phyloP scores from a whole-genome alignment of 1,139 yeast genomes.

The Yamadazyma atlantica region DNA sequence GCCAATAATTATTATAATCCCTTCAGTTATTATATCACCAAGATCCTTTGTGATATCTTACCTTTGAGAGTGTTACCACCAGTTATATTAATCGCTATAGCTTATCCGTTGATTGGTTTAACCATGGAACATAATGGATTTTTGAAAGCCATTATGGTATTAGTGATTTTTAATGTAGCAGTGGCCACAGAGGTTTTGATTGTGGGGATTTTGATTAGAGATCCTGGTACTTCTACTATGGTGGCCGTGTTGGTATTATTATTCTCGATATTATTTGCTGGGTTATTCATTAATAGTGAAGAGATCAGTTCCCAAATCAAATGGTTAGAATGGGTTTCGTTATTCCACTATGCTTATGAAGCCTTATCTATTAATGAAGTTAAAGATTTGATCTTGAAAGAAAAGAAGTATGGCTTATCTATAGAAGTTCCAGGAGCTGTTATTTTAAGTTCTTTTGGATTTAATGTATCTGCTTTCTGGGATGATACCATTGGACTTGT shows the following conservation, averaged over 20 bases:
- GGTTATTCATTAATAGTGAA: constrained; percentile 82
- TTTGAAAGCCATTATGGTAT: constrained; percentile 62
- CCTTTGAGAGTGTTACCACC: constrained; percentile 94
- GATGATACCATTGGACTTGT: constrained; percentile 59
- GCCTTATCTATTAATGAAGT: constrained; percentile 91
- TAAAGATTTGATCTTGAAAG: constrained; percentile 78
- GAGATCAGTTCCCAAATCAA: constrained; percentile 69
- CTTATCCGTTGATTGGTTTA: constrained; percentile 91
- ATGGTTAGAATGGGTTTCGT: constrained; percentile 81
- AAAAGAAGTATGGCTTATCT: constrained; percentile 86
- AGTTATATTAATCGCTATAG: constrained; percentile 70
- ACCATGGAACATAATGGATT: constrained; percentile 80
- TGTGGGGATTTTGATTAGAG: constrained; percentile 82
- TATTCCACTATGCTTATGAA: constrained; percentile 95
- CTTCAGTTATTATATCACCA: constrained; percentile 77
- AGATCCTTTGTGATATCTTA: constrained; percentile 82
- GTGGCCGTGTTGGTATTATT: constrained; percentile 80
- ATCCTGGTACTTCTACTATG: constrained; percentile 92
- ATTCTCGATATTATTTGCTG: constrained; percentile 88
- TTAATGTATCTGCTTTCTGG: constrained; percentile 74
- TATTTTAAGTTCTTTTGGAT: constrained; percentile 91
- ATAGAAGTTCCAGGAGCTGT: constrained; percentile 99
- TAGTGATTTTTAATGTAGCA: constrained; percentile 82
- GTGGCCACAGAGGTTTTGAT: constrained; percentile 82
- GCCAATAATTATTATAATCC: constrained; percentile 94